These are phyloP conservation scores for Nicotiana undulata DNA, from an alignment of 257 asterid species.

Conservation along the genomic window DNA sequence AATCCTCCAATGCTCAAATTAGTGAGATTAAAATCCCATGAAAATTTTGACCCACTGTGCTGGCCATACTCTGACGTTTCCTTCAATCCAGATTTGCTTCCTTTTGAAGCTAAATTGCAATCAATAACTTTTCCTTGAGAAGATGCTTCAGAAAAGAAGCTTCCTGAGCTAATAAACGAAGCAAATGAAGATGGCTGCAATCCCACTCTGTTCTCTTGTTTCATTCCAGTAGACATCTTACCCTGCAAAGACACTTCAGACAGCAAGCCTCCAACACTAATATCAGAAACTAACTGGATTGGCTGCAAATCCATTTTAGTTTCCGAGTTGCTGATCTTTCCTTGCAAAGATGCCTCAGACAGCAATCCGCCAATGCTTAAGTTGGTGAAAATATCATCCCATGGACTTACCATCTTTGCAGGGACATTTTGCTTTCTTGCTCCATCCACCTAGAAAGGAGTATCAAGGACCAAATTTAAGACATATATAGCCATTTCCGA, in stretches of 20 bases:
- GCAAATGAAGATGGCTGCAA: constrained; percentile 30
- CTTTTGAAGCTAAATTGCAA: constrained; percentile 23
- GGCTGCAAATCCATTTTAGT: constrained; percentile 35
- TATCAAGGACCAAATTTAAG: constrained; percentile 4
- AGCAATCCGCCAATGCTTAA: constrained; percentile 85
- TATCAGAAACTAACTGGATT: constrained; percentile 31
- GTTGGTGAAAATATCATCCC: constrained; percentile 75
- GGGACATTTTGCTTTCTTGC: constrained; percentile 22
- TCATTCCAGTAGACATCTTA: constrained; percentile 32
- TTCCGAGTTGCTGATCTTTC: constrained; percentile 33
- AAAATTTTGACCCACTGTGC: constrained; percentile 25
- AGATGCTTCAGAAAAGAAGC: constrained; percentile 53
- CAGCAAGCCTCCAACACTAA: constrained; percentile 69
- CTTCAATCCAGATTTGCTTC: constrained; percentile 17
- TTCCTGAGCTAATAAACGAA: constrained; percentile 46
- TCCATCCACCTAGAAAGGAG: constrained; percentile 43
- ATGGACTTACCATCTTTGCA: constrained; percentile 23
- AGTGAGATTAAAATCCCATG: constrained; percentile 57
- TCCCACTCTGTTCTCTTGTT: constrained; percentile 8
- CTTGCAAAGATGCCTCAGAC: constrained; percentile 68
- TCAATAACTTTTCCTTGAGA: constrained; percentile 7
- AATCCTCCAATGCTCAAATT: constrained; percentile 80
- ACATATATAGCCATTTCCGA: constrained; percentile 4
- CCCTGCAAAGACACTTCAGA: constrained; percentile 70
- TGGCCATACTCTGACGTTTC: constrained; percentile 9